Base-by-base conservation (phyloP, 2,329 filamentous ascomycete genomes). In the Ophiostoma sp. region DNA sequence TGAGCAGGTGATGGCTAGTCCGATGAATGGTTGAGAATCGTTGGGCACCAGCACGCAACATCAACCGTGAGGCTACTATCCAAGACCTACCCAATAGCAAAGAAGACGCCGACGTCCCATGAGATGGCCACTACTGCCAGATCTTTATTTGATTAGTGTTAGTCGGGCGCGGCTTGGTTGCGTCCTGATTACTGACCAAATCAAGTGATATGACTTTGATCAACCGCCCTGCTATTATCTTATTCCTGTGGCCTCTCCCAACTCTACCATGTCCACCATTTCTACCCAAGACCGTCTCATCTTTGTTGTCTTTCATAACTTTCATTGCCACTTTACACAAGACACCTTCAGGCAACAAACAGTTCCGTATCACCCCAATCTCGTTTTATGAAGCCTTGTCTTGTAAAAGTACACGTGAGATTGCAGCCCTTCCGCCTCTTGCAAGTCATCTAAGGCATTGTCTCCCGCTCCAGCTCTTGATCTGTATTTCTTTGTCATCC, bases 371-470 rank as follows among this genome's bases (percentile, higher is more conserved):
- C 57, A 62, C 57, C 15, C 27, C 57, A 62, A 33, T 62, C 27
- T 62, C 57, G 15, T 62, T 33, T 62, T 62, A 62, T 62, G 27
- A 33, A 62, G 57, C 57, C 52, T 57, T 62, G 57, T 62, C 57
- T 62, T 62, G 57, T 33, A 62, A 62, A 33, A 33, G 57, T 62
- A 62, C 57, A 62, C 23, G 10, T 62, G 57, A 62, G 57, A 62
- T 62, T 62, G 57, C 57, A 17, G 57, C 35, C 57, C 57, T 62
- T 10, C 57, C 15, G 13, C 23, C 44, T 57, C 52, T 57, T 13
- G 7, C 17, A 48, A 20, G 44, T 8, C 27, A 27, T 57, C n/a
- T 15, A 27, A 4, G 23, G 52, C 52, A 7, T 48, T 57, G n/a
- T 57, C 52, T 57, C n/a, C 15, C 23, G 11, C 8, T 57, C 10